Evolutionary conservation across 2,329 filamentous ascomycete species (phyloP), one percentile per base, ranked within the genome.

Genomic region (Colletotrichum echinochloae): DNA sequence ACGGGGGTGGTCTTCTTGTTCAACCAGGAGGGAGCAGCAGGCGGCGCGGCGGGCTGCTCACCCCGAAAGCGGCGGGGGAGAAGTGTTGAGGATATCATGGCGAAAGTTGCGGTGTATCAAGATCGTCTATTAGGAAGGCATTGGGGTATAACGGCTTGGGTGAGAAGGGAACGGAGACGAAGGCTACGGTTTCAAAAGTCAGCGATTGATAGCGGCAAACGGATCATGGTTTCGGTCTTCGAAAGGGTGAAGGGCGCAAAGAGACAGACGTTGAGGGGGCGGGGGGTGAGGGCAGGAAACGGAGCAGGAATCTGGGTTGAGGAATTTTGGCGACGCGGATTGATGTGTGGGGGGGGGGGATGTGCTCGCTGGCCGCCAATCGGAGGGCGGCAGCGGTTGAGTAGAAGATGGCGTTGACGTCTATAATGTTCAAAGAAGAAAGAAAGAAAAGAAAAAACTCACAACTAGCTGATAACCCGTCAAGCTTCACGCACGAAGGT

Each of bases 1-100:
- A 92, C 81, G 4, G 93, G 91, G 5, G 94, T 97, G 78, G 97
- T 76, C 77, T 84, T 86, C 78, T 86, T 89, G 81, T 86, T 89
- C 68, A 86, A 75, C 85, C 86, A 89, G 7, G 86, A 87, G 14
- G 89, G 89, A 0, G 86, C 82, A 26, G 79, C 77, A 37, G 82
- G 81, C 73, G 85, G 82, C 44, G 83, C 77, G 60, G 80, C 81
- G 28, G 85, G 82, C 72, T 86, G 83, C 78, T 89, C 86, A 74
- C 89, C 89, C 79, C 89, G 88, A 75, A 91, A 90, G 76, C 88
- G 87, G 77, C 83, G 84, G 70, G 89, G 89, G 23, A 91, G 83
- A 71, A 91, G 82, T 73, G 83, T 84, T 56, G 86, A 82, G 72
- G 85, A 83, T 75, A 87, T 85, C 85, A 87, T 89, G 74, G 81